Evolutionary conservation across 805 yeast genomes (phyloP), one percentile per base, ranked within the genome.

Genomic region (Candida andamanensis): DNA sequence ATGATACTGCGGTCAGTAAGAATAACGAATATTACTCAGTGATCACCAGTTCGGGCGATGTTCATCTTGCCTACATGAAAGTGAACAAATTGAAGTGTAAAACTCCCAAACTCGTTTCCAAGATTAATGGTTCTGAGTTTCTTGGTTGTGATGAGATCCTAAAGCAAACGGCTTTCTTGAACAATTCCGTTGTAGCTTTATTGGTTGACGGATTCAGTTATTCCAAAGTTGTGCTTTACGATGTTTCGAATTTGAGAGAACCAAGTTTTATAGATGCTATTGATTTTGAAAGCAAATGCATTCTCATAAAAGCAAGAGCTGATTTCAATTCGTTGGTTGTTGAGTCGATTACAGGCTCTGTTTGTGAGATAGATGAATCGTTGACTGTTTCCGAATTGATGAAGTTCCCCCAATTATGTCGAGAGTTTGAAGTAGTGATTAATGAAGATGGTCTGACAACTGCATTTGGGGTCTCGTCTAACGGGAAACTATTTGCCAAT

Each of bases 401-500:
- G 2, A 65, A 67, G 36, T 78, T 87, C 40, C 89, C 90, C 1
- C 82, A 74, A 47, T 59, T 84, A 17, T 85, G 94, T 47, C 72
- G 72, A 33, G 81, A 66, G 22, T 47, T 58, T 31, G 76, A 74
- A 44, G 71, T 78, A 2, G 61, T 67, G 10, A 37, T 52, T 17
- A 45, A 43, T n/a, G 41, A 35, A n/a, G 43, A 37, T 17, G 30
- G 28, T 4, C 45, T 32, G 9, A 12, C 49, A 19, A 54, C 61
- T 11, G 78, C 78, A 0, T 82, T 85, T 51, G 97, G 96, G 32
- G 57, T 90, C 17, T 72, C 95, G 0, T 58, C 72, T 4, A 76
- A 69, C 40, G 97, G 97, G 35, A 82, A 81, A 47, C 58, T 92
- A 10, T 85, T 64, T 52, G 78, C 78, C 3, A 77, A 80, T 42